Evolutionary conservation across 1,139 yeast species (phyloP), one percentile per base, ranked within the genome.

Genomic region (Yamadazyma triangularis): DNA sequence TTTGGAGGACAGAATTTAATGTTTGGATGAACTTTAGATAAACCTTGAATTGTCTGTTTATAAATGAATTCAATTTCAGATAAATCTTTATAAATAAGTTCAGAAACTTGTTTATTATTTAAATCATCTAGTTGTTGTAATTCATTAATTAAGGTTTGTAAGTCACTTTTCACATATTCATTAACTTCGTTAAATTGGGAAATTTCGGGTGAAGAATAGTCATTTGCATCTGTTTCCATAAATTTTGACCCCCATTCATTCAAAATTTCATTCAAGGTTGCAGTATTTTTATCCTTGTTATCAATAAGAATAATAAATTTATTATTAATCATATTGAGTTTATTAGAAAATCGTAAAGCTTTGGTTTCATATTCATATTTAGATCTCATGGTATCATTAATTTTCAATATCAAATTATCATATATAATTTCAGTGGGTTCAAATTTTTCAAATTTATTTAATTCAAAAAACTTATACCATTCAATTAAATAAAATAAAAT

Each of bases 401-500:
- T 40, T 15, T 48, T 36, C 6, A 44, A 35, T 19, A 60, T 39
- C 12, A 58, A 43, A 3, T 45, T 43, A 33, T 58, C 53, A 28
- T 30, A 46, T n/a, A n/a, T n/a, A 13, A 36, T 31, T 15, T 28
- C 35, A 8, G 14, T 24, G 9, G 28, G 30, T 11, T 23, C 6
- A 10, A 4, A 23, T 18, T 22, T 21, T 20, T 24, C 37, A 11
- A 22, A 32, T 23, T 44, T 31, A 14, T 48, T 53, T 25, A 53
- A 36, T 48, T 55, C 80, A 63, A 46, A 59, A 23, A 67, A 66
- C 37, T 76, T 78, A 52, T 71, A 79, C 79, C 83, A 77, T 45
- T 79, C 77, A 15, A 81, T 70, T n/a, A 79, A 57, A 47, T 76
- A 79, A 12, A 81, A 72, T 45, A 80, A 66, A n/a, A 81, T 61